phyloP scores from a whole-genome alignment of 2,329 filamentous ascomycete genomes.

The Penicillium sp. region DNA sequence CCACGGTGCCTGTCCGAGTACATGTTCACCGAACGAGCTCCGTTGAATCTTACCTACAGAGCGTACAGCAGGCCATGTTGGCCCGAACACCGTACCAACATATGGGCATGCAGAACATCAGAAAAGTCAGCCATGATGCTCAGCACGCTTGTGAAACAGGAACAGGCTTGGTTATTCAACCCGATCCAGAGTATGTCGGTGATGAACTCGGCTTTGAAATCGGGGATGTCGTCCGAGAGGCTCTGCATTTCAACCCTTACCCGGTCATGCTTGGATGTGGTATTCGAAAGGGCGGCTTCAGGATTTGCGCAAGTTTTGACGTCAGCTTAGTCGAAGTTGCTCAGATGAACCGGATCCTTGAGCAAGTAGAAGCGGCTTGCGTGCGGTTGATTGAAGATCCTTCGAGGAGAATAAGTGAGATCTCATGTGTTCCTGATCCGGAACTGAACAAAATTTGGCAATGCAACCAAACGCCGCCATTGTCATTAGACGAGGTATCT shows the following conservation, averaged over 20 bases:
- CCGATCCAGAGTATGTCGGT: constrained; percentile 42
- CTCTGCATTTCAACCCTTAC: constrained; percentile 54
- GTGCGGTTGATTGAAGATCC: constrained; percentile 32
- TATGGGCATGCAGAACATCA: constrained; percentile 56
- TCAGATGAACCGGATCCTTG: constrained; percentile 46
- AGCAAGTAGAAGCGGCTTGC: constrained; percentile 41
- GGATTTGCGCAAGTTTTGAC: constrained; percentile 52
- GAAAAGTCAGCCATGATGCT: constrained; percentile 46
- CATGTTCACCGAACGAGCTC: constrained; percentile 35
- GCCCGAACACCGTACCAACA: constrained; percentile 54
- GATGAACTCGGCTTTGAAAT: constrained; percentile 43
- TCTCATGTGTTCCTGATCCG: constrained; percentile 42
- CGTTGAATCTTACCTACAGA: constrained; percentile 35
- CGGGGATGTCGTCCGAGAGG: constrained; percentile 42
- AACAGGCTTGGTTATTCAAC: constrained; percentile 47
- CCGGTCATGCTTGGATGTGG: constrained; percentile 56
- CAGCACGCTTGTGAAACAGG: constrained; percentile 42
- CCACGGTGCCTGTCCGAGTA: constrained; percentile 55
- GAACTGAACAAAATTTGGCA: constrained; percentile 51
- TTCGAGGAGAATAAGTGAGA: constrained; percentile 34
- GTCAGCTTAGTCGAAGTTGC: constrained; percentile 37
- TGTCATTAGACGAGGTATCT: constrained; percentile 37
- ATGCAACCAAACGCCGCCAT: constrained; percentile 46
- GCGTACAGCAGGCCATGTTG: constrained; percentile 37
- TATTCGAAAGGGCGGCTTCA: constrained; percentile 49